A percentile compares a stretch with the other conserved stretches of the same genome.
phyloP scores from a whole-genome alignment of 75 land plant genomes.

The Pinus taeda region DNA sequence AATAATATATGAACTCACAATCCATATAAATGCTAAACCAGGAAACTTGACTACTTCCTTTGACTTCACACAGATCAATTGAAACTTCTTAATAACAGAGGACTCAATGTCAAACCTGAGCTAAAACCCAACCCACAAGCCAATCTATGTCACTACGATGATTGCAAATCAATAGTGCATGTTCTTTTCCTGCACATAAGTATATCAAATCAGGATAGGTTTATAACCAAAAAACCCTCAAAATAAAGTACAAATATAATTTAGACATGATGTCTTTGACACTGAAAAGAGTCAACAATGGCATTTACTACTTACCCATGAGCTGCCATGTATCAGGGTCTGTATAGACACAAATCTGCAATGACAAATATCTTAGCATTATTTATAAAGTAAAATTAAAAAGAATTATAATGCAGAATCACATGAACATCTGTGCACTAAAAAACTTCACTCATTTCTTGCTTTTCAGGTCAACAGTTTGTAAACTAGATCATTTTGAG shows the following conservation, averaged over 20 bases:
- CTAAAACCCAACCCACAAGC: conserved; percentile 56
- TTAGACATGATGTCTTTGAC: neutral
- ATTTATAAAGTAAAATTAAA: neutral
- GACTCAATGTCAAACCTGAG: conserved; percentile 28
- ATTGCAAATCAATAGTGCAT: conserved; percentile 48
- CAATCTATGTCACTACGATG: conserved; percentile 58
- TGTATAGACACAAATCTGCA: conserved; percentile 32
- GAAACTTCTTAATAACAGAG: neutral
- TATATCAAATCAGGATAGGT: neutral
- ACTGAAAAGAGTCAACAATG: neutral
- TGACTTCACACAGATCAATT: neutral
- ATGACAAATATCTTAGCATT: neutral
- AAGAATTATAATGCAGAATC: neutral
- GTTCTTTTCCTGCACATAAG: conserved; percentile 42
- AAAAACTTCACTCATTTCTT: neutral
- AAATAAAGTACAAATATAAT: neutral
- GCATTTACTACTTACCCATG: conserved; percentile 23
- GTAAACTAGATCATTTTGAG: neutral
- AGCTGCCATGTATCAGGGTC: conserved; percentile 27
- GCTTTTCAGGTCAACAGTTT: neutral
- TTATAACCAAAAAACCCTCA: neutral
- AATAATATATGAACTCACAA: neutral
- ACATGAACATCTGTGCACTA: neutral
- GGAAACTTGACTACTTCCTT: no score
- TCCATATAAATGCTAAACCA: neutral